Conservation (phyloP, 129 eudicot genomes). For the Dittrichia graveolens region DNA sequence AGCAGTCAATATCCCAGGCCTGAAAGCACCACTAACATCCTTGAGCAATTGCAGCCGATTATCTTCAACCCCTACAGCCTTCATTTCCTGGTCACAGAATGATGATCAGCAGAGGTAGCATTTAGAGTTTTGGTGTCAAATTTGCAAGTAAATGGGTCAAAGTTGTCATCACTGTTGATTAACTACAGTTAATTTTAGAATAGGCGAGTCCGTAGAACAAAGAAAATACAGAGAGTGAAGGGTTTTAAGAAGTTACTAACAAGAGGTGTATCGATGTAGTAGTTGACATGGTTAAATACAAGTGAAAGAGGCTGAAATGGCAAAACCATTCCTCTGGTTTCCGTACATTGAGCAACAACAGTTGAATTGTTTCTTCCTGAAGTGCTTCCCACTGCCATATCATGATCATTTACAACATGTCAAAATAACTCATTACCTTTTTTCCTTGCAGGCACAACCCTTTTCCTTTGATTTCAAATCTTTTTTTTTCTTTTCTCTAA, state of each 20-base stretch:
- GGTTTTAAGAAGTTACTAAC: neutral
- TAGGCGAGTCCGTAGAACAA: neutral
- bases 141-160: too few species aligned
- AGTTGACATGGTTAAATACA: constrained; percentile 17
- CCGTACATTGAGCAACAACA: neutral
- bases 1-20: constrained; percentile 30
- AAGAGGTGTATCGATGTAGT: constrained; percentile 15
- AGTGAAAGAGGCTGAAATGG: constrained; percentile 21
- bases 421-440: neutral
- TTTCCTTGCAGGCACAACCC: neutral
- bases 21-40: constrained; percentile 35
- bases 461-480: neutral
- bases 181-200: neutral
- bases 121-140: too few species aligned
- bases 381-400: constrained; percentile 2
- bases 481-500: too few species aligned
- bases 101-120: neutral
- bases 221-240: neutral
- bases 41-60: constrained; percentile 23
- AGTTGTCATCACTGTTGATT: neutral
- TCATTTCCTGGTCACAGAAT: constrained; percentile 12
- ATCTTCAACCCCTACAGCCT: constrained; percentile 21
- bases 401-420: neutral
- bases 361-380: neutral
- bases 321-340: constrained; percentile 10